Percentiles rank a stretch among this genome's conserved stretches.
Conservation (phyloP, 306 rosid genomes). For the Rosa chinensis region DNA sequence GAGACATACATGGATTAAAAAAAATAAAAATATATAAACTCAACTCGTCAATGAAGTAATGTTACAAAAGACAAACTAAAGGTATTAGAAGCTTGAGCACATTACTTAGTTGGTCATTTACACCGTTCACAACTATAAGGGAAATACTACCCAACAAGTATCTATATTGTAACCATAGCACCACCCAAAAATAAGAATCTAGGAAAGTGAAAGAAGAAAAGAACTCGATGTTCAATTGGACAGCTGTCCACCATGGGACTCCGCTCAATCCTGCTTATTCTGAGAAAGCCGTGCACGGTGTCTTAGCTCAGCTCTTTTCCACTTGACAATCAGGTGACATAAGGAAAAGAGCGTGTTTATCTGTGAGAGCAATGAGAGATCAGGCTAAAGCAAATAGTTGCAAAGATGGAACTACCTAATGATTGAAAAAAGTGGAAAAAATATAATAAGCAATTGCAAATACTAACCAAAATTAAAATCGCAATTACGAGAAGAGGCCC, state of each 20-base stretch:
- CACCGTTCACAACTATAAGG: slow-evolving; percentile 6
- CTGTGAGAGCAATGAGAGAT: slow-evolving; percentile 46
- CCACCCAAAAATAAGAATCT: neutral
- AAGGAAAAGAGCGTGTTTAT: slow-evolving; percentile 82
- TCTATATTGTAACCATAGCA: neutral
- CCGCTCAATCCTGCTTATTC: slow-evolving; percentile 67
- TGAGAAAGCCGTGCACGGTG: slow-evolving; percentile 77
- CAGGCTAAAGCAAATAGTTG: slow-evolving; percentile 8
- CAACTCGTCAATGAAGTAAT: neutral
- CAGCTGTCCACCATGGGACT: slow-evolving; percentile 5
- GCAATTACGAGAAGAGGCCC: slow-evolving; percentile 90
- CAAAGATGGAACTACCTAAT: slow-evolving; percentile 3
- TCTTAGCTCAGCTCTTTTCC: slow-evolving; percentile 96
- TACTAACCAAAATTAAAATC: slow-evolving; percentile 84
- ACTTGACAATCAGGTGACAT: slow-evolving; percentile 76
- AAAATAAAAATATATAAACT: no score
- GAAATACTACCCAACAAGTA: neutral
- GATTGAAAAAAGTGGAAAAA: neutral
- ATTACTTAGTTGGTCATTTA: slow-evolving; percentile 6
- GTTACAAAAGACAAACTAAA: neutral
- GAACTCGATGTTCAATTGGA: neutral
- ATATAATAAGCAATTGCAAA: neutral
- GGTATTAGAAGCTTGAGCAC: neutral
- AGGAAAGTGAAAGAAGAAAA: neutral
- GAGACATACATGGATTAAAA: neutral